These are phyloP conservation scores for Tubosaeta sp. DNA, from an alignment of 768 basidiomycete species.

Conservation along the genomic window DNA sequence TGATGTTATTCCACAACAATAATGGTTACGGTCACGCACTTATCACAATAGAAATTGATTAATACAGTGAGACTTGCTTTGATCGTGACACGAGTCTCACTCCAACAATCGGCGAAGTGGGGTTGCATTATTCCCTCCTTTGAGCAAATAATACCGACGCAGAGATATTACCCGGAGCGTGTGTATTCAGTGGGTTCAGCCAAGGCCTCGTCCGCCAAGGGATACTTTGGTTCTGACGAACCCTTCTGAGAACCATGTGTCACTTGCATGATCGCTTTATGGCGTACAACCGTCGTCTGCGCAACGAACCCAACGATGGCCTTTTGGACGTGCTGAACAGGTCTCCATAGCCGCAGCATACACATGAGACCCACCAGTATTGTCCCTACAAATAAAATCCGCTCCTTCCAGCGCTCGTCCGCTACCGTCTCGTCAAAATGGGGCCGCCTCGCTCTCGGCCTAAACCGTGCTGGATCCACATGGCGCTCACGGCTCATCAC, in stretches of 20 bases:
- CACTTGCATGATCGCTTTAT: slow-evolving; percentile 27
- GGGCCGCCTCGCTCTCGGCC: slow-evolving; percentile 37
- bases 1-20: neutral
- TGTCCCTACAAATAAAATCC: slow-evolving; percentile 52
- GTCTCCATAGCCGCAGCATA: too few relatives aligned
- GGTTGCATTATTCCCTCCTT: neutral
- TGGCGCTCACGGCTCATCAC: slow-evolving; percentile 13
- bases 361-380: slow-evolving; percentile 38
- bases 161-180: slow-evolving; percentile 1
- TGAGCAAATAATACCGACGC: neutral
- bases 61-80: neutral
- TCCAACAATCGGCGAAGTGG: neutral
- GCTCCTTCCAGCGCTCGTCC: slow-evolving; percentile 69
- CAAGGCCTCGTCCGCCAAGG: slow-evolving; percentile 21
- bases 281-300: slow-evolving; percentile 31
- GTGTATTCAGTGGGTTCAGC: slow-evolving; percentile 10
- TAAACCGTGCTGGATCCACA: slow-evolving; percentile 40
- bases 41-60: neutral
- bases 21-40: neutral
- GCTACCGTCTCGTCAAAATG: slow-evolving; percentile 40
- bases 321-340: neutral
- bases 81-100: neutral
- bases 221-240: slow-evolving; percentile 2
- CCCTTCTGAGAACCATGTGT: slow-evolving; percentile 1
- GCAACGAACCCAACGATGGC: slow-evolving; percentile 32